Percentiles rank a stretch among this genome's conserved stretches.
Conservation (phyloP, 345 rosid species). For the Stellera chamaejasme region DNA sequence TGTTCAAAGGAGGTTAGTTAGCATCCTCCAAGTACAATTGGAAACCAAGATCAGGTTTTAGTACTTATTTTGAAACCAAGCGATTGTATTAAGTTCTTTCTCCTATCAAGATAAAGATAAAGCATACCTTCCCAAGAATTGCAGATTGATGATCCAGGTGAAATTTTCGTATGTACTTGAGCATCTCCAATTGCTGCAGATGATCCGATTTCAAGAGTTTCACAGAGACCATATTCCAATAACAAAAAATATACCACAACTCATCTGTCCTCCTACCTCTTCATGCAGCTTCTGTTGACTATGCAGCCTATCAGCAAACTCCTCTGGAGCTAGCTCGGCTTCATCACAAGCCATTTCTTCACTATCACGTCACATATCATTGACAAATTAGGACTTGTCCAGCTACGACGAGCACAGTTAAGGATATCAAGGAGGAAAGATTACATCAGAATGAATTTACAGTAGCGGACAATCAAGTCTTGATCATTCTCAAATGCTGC, state of each 20-base stretch:
- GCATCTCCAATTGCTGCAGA: constrained; percentile 83
- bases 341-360: constrained; percentile 79
- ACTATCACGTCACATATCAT: constrained; percentile 21
- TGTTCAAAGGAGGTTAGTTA: no score
- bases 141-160: constrained; percentile 64
- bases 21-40: no score
- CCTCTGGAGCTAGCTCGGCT: constrained; percentile 70
- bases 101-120: no score
- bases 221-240: not conserved
- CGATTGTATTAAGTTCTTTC: no score
- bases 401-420: no score
- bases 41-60: no score
- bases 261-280: constrained; percentile 25
- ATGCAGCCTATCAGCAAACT: constrained; percentile 44
- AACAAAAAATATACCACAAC: not conserved
- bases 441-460: constrained; percentile 66
- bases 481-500: constrained; percentile 54
- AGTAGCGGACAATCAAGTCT: constrained; percentile 72
- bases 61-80: no score
- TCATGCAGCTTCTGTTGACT: constrained; percentile 49
- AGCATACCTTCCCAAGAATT: constrained; percentile 51
- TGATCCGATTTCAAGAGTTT: not conserved
- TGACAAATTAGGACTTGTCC: no score
- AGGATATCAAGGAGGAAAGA: constrained; percentile 5
- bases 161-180: constrained; percentile 59